Conservation (phyloP, 768 basidiomycete species). For the Phylloporus sp. region DNA sequence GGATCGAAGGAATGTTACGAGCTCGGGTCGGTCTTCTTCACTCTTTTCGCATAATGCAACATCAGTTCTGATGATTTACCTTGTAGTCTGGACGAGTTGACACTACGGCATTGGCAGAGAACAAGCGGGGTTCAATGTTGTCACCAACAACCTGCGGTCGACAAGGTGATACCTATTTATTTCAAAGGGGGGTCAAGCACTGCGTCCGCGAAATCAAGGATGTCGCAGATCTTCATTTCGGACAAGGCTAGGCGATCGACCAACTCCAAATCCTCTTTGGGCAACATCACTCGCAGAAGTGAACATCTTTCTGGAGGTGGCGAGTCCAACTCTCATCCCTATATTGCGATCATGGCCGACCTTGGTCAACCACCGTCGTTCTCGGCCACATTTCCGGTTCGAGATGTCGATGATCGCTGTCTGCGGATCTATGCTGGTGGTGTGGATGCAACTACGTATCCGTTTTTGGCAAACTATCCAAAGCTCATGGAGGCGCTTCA, state of each 20-base stretch:
- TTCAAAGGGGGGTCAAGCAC: not conserved
- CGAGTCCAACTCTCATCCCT: not conserved
- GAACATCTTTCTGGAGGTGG: not conserved
- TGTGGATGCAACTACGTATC: not conserved
- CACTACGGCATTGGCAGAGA: constrained; percentile 9
- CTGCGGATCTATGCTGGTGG: constrained; percentile 6
- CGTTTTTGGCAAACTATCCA: constrained; percentile 2
- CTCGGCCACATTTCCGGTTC: not conserved
- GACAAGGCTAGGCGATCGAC: constrained; percentile 2
- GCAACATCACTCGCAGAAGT: not conserved
- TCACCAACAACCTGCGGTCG: constrained; percentile 5
- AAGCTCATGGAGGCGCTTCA: not conserved
- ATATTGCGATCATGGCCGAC: constrained; percentile 12
- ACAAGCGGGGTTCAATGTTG: constrained; percentile 16
- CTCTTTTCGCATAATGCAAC: too few species aligned
- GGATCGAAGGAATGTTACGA: not conserved
- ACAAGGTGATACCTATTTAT: constrained; percentile 12
- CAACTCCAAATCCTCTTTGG: not conserved
- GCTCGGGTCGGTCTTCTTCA: not conserved
- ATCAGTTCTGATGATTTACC: not conserved
- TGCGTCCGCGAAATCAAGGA: not conserved
- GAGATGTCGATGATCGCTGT: not conserved
- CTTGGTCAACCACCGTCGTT: not conserved
- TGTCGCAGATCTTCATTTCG: constrained; percentile 19
- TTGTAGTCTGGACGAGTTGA: constrained; percentile 2